These are phyloP conservation scores for Pythium dissotocum DNA, from an alignment of 352 stramenopile genomes.

Conservation along the genomic window DNA sequence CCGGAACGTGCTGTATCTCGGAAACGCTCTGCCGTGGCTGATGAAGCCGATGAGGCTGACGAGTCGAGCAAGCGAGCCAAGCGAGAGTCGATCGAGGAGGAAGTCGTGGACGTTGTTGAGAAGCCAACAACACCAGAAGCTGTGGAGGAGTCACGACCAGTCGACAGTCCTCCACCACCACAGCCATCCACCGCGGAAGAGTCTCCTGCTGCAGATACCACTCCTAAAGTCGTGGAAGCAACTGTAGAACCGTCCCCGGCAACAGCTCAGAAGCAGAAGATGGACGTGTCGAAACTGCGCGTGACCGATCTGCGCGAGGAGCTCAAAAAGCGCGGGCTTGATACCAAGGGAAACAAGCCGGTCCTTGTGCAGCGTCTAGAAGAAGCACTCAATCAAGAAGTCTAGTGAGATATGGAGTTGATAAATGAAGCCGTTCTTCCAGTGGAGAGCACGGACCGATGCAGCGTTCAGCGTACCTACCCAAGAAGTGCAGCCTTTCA, in stretches of 20 bases:
- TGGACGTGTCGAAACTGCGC: conserved; percentile 50
- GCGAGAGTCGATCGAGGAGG: neutral
- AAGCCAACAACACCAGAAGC: neutral
- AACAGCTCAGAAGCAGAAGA: conserved; percentile 24
- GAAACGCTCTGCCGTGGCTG: neutral
- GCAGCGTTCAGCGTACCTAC: too few relatives aligned
- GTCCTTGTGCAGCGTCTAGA: conserved; percentile 63
- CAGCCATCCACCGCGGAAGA: neutral
- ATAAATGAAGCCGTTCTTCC: conserved; percentile 14
- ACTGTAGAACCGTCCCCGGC: neutral
- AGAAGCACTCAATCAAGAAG: conserved; percentile 39
- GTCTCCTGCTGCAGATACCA: neutral
- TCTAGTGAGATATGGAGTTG: conserved; percentile 30
- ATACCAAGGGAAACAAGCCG: conserved; percentile 72
- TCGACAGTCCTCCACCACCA: neutral
- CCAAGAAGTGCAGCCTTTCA: too few relatives aligned
- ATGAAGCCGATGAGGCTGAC: neutral
- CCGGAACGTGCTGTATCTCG: neutral
- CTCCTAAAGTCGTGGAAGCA: neutral
- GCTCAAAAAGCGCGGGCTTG: conserved; percentile 70
- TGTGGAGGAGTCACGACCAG: neutral
- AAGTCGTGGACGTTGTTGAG: neutral
- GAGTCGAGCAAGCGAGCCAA: conserved; percentile 3
- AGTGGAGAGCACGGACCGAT: too few relatives aligned
- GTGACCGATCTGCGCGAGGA: conserved; percentile 63